A percentile compares a stretch with the other conserved stretches of the same genome.
These are phyloP conservation scores for Sinapis alba DNA, from an alignment of 441 rosid species.

Conservation along the genomic window DNA sequence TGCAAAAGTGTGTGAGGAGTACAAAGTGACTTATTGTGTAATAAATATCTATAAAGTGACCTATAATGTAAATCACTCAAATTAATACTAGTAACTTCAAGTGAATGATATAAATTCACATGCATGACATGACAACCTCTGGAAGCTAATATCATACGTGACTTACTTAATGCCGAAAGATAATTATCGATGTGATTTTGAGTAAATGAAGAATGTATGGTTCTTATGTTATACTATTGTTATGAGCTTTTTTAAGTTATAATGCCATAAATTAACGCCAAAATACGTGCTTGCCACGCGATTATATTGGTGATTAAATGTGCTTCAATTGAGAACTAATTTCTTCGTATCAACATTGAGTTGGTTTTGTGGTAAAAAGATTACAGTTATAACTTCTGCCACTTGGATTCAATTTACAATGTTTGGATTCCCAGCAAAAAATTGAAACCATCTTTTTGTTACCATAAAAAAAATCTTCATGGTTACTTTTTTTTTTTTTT, in stretches of 20 bases:
- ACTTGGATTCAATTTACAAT: too few species aligned
- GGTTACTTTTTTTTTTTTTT: too few species aligned
- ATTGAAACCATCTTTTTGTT: too few species aligned
- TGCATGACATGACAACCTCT: slow-evolving; percentile 40
- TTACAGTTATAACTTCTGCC: too few species aligned
- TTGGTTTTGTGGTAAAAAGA: too few species aligned
- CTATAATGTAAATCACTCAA: too few species aligned
- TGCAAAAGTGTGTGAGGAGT: too few species aligned
- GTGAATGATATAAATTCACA: slow-evolving; percentile 39
- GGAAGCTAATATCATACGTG: slow-evolving; percentile 16
- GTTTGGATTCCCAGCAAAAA: too few species aligned
- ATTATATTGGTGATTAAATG: not conserved
- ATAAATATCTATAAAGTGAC: too few species aligned
- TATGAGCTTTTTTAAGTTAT: not conserved
- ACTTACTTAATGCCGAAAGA: slow-evolving; percentile 1
- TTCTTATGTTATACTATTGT: not conserved
- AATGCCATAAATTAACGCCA: not conserved
- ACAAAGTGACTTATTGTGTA: too few species aligned
- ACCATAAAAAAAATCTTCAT: too few species aligned
- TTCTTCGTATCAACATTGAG: too few species aligned
- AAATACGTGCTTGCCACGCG: not conserved
- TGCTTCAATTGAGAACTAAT: not conserved
- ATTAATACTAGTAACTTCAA: not conserved
- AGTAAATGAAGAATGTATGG: not conserved
- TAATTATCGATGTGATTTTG: slow-evolving; percentile 4